These are phyloP conservation scores for Colletotrichum orbiculare DNA, from an alignment of 2,329 filamentous ascomycete species.

Conservation along the genomic window DNA sequence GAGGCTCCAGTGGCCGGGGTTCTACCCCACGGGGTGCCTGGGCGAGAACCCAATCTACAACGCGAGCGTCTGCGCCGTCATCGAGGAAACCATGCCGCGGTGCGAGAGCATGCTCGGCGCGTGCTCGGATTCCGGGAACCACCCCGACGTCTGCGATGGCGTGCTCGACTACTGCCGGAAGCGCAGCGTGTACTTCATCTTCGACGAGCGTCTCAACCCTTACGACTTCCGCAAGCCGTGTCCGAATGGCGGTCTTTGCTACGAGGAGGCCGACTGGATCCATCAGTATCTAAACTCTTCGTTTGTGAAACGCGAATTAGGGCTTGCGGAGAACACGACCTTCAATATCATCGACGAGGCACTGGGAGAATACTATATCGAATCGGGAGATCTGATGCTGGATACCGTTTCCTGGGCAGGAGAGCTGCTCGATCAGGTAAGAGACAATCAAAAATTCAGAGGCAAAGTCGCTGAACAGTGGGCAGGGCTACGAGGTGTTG, in stretches of 20 bases:
- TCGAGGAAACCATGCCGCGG: slow-evolving; percentile 8
- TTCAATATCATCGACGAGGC: slow-evolving; percentile 3
- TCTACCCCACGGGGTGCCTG: slow-evolving; percentile 12
- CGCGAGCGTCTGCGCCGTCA: slow-evolving; percentile 1
- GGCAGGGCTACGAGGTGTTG: slow-evolving; percentile 8
- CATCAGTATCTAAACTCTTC: slow-evolving; percentile 4
- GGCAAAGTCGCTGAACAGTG: background rate
- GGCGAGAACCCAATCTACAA: slow-evolving; percentile 6
- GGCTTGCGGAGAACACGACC: background rate
- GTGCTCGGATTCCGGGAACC: background rate
- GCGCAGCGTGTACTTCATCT: slow-evolving; percentile 11
- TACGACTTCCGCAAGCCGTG: slow-evolving; percentile 10
- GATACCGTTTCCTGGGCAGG: slow-evolving; percentile 1
- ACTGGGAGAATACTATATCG: background rate
- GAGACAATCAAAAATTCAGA: background rate
- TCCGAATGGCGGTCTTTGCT: background rate
- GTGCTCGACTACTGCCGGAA: slow-evolving; percentile 13
- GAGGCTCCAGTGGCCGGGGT: slow-evolving; percentile 17
- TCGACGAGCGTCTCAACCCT: slow-evolving; percentile 15
- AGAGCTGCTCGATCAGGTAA: slow-evolving; percentile 8
- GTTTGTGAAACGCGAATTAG: background rate
- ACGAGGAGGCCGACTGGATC: slow-evolving; percentile 9
- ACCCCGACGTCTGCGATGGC: slow-evolving; percentile 5
- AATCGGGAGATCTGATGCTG: background rate
- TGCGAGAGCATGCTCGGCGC: slow-evolving; percentile 9